A percentile compares a stretch with the other conserved stretches of the same genome.
phyloP scores from a whole-genome alignment of 75 land plant genomes.

The Selaginella moellendorffii region DNA sequence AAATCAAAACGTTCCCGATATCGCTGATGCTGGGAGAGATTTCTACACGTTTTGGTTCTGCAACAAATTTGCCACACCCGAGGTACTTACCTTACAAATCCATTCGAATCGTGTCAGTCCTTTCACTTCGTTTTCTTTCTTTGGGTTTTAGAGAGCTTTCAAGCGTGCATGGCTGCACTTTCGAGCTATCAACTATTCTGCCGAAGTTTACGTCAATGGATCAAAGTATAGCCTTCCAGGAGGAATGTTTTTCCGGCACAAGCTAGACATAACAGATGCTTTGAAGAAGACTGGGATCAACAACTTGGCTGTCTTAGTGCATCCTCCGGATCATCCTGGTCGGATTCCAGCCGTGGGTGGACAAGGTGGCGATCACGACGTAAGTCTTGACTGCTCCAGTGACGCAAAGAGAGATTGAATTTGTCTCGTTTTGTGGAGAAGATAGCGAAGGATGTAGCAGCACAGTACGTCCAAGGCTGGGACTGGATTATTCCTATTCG shows the following conservation, averaged over 20 bases:
- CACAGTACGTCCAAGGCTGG: constrained; percentile 95
- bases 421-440: no score
- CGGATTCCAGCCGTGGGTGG: constrained; percentile 80
- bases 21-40: constrained; percentile 88
- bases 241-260: constrained; percentile 91
- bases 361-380: constrained; percentile 99
- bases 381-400: constrained; percentile 14
- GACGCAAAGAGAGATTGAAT: background rate
- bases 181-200: constrained; percentile 83
- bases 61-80: constrained; percentile 42
- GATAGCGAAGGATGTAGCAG: constrained; percentile 90
- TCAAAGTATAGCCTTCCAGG: constrained; percentile 49
- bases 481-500: constrained; percentile 96
- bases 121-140: background rate
- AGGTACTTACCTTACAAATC: constrained; percentile 20
- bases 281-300: constrained; percentile 48
- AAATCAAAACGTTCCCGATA: constrained; percentile 72
- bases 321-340: constrained; percentile 98
- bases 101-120: background rate
- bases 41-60: constrained; percentile 96
- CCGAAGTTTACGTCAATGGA: constrained; percentile 81
- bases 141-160: constrained; percentile 16
- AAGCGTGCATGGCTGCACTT: constrained; percentile 71
- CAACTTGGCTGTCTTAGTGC: constrained; percentile 66
- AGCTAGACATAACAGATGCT: constrained; percentile 63